Percentiles rank a stretch among this genome's conserved stretches.
phyloP scores from a whole-genome alignment of 495 filamentous ascomycete genomes.

The Pyrenopolyporus hunteri region DNA sequence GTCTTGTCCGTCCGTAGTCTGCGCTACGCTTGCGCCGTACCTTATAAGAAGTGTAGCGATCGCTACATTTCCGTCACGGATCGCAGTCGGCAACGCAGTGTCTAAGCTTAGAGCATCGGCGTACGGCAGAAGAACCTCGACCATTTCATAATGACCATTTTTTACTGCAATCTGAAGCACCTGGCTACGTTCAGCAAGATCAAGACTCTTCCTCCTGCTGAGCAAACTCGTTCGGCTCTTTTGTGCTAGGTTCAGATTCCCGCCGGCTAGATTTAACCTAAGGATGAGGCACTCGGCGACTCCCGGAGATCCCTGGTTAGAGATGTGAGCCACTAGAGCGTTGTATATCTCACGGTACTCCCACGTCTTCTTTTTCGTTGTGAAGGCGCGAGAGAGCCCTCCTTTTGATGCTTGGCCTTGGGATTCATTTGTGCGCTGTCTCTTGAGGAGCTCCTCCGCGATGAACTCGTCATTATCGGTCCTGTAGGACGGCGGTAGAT shows the following conservation, averaged over 20 bases:
- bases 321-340: conserved; percentile 49
- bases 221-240: conserved; percentile 51
- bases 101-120: conserved; percentile 51
- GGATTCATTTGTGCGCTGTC: conserved; percentile 42
- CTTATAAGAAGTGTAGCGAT: conserved; percentile 50
- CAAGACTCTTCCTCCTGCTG: conserved; percentile 51
- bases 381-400: conserved; percentile 51
- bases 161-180: conserved; percentile 53
- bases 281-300: conserved; percentile 56
- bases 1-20: conserved; percentile 49
- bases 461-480: conserved; percentile 49
- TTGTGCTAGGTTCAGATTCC: conserved; percentile 49
- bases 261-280: conserved; percentile 50
- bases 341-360: conserved; percentile 55
- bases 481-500: conserved; percentile 39
- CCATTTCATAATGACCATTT: conserved; percentile 54
- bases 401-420: conserved; percentile 44
- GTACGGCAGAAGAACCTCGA: conserved; percentile 51
- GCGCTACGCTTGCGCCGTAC: conserved; percentile 47
- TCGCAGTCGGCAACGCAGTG: conserved; percentile 47
- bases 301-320: conserved; percentile 48
- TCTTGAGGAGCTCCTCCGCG: conserved; percentile 54
- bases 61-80: conserved; percentile 44
- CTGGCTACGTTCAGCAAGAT: conserved; percentile 50
- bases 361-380: conserved; percentile 53